A percentile compares a stretch with the other conserved stretches of the same genome.
Conservation (phyloP, 140 eudicot genomes). For the Senecio squalidus region DNA sequence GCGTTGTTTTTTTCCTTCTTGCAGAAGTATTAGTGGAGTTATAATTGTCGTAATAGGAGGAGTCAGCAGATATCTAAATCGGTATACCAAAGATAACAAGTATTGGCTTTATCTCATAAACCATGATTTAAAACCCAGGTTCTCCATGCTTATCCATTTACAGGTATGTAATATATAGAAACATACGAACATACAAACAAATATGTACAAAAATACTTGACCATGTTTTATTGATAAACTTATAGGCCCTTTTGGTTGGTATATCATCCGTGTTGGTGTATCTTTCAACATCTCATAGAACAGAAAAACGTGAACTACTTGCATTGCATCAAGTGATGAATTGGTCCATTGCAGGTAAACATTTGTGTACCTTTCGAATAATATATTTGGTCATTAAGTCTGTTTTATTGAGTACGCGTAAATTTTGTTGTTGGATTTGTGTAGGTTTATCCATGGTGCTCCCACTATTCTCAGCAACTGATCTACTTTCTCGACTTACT, state of each 20-base stretch:
- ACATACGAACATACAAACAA: not conserved
- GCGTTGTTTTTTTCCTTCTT: not conserved
- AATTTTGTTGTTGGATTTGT: slow-evolving; percentile 1
- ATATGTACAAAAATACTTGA: not conserved
- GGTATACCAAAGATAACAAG: slow-evolving; percentile 42
- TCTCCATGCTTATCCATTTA: slow-evolving; percentile 58
- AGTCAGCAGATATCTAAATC: slow-evolving; percentile 52
- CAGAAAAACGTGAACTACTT: slow-evolving; percentile 80
- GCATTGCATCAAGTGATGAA: slow-evolving; percentile 76
- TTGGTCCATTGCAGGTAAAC: slow-evolving; percentile 87
- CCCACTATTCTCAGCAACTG: slow-evolving; percentile 81
- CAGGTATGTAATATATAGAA: slow-evolving; percentile 45
- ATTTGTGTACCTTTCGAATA: too few relatives aligned
- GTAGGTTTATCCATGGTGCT: slow-evolving; percentile 76
- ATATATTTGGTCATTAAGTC: not conserved
- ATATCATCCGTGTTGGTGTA: slow-evolving; percentile 77
- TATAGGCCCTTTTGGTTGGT: slow-evolving; percentile 69
- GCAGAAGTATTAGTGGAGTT: slow-evolving; percentile 66
- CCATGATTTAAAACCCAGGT: slow-evolving; percentile 41
- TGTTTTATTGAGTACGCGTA: not conserved
- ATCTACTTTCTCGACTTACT: slow-evolving; percentile 74
- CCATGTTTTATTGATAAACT: slow-evolving; percentile 7
- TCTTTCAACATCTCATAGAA: slow-evolving; percentile 83
- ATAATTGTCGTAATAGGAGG: slow-evolving; percentile 63
- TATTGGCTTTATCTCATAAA: slow-evolving; percentile 49